phyloP scores from a whole-genome alignment of 306 rosid genomes.

The Potentilla sterilis region DNA sequence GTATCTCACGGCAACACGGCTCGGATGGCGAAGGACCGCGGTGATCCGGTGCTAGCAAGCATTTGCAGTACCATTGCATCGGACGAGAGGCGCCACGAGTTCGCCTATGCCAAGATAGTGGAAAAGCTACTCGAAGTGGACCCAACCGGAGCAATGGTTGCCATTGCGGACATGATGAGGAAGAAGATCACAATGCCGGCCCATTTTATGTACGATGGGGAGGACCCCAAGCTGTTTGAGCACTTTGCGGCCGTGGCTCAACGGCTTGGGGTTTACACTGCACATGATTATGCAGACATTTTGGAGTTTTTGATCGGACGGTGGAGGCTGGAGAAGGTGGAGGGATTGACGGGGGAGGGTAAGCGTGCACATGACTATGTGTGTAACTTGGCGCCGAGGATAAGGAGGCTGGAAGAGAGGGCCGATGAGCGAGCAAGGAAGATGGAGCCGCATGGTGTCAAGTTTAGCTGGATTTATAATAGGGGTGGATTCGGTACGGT shows the following conservation, averaged over 20 bases:
- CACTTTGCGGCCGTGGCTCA: conserved; percentile 58
- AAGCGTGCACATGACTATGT: conserved; percentile 50
- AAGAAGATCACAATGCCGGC: conserved; percentile 72
- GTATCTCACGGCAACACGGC: conserved; percentile 75
- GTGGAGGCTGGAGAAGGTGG: conserved; percentile 61
- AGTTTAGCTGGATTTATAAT: conserved; percentile 59
- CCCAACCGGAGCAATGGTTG: conserved; percentile 43
- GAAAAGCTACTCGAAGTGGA: conserved; percentile 78
- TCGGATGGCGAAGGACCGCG: conserved; percentile 49
- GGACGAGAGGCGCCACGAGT: conserved; percentile 66
- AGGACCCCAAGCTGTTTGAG: conserved; percentile 48
- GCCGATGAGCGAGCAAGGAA: conserved; percentile 48
- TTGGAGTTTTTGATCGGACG: conserved; percentile 49
- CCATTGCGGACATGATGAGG: conserved; percentile 62
- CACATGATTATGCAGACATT: conserved; percentile 53
- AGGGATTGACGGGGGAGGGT: conserved; percentile 41
- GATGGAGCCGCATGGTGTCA: conserved; percentile 33
- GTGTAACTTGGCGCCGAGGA: conserved; percentile 50
- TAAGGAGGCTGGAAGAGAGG: conserved; percentile 53
- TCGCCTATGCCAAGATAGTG: conserved; percentile 46
- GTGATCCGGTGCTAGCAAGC: conserved; percentile 53
- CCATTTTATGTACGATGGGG: conserved; percentile 62
- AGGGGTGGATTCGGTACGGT: no score
- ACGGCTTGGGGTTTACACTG: conserved; percentile 55
- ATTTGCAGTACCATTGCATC: conserved; percentile 68